Evolutionary conservation across 2,329 filamentous ascomycete genomes (phyloP), one percentile per base, ranked within the genome.

Genomic region (Aspergillus sp.): DNA sequence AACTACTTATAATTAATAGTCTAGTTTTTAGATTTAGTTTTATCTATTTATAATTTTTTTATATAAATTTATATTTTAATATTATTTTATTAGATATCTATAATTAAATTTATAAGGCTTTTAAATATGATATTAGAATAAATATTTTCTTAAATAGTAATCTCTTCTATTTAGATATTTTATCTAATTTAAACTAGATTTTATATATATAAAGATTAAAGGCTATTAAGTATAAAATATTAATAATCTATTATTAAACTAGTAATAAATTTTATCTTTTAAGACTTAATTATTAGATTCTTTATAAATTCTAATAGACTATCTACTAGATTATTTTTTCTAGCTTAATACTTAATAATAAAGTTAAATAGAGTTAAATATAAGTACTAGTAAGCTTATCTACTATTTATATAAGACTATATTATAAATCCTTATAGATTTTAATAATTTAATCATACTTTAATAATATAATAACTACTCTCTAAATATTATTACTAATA

Each of bases 271-370:
- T 15, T 36, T 5, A 36, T 1, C 2, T 15, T 36, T 36, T 3
- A 1, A 1, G 1, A 6, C 15, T 6, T 36, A 6, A 13, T 36
- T 15, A 36, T 5, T 1, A 3, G 7, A 6, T 4, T 2, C 7
- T 7, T 12, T 15, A 36, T 36, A 36, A 3, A 12, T 36, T 6
- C 5, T 13, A 7, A 36, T 36, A 15, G 12, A 6, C 12, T 15
- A 36, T 36, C 7, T 15, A 2, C 13, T 13, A 6, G 32, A 36
- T 36, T 36, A 15, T 1, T 36, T 36, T 36, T 36, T 36, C 32
- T 6, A 13, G 1, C 7, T 36, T 15, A 15, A 2, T 36, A 15
- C 3, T 36, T 36, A 15, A 36, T 36, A 36, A 36, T 36, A 36
- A 36, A 36, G 5, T 36, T 36, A 36, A 36, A 36, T 0, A 4